Evolutionary conservation across 2,329 filamentous ascomycete genomes (phyloP), one percentile per base, ranked within the genome.

Genomic region (Aulographum hederae): DNA sequence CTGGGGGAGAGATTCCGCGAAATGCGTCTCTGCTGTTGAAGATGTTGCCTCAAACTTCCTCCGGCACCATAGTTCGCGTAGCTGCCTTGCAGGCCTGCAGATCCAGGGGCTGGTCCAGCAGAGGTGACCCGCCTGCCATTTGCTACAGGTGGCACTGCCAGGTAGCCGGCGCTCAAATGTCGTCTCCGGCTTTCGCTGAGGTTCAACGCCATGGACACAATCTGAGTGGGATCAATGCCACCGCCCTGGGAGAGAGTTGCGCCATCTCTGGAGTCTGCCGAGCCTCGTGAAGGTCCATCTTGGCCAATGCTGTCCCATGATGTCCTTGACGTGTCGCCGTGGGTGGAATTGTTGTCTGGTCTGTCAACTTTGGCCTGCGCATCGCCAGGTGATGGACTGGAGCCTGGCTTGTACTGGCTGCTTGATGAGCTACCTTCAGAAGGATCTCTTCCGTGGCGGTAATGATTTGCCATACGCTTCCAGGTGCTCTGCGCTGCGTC

Each of bases 171-270:
- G 60, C 68, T 51, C 57, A 70, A 38, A 61, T 78, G 54, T 64
- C 65, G 46, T 25, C 71, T 70, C 40, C 73, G 70, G 45, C 76
- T 80, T 52, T 94, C 82, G 57, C 79, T 92, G 31, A 95, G 56
- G 40, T 77, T 89, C 42, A 95, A 56, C 2, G 86, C 86, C 68
- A 95, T 79, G 45, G 84, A 84, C 26, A 95, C 82, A 39, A 95
- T 91, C 51, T 93, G 80, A 3, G 77, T 71, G 5, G 85, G 78
- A 45, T 94, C 85, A 37, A 78, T 29, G 46, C 32, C 36, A 19
- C 35, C 35, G 18, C 38, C 35, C 3, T 30, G 32, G 18, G 35
- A n/a, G 8, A n/a, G 8, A 8, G n/a, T 25, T 25, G 21, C 8
- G 8, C 21, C 8, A 8, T 25, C 8, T n/a, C 21, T 8, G 21